Evolutionary conservation across 164 flowering plant species (phyloP), one percentile per base, ranked within the genome.

Genomic region (Saururus chinensis): DNA sequence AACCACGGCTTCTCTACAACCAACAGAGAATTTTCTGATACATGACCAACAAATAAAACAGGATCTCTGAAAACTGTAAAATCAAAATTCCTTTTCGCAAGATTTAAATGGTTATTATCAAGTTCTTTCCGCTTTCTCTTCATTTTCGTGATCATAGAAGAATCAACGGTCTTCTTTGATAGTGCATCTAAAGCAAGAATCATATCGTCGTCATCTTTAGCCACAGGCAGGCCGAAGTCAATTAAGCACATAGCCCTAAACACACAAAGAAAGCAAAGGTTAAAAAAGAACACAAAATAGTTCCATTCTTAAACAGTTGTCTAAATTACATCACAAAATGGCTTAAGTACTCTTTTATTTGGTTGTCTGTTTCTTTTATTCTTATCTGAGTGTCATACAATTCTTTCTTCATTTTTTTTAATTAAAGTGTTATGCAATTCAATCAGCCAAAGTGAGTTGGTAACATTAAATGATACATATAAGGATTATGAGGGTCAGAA

Each of bases 1-100:
- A 79, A 69, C 99, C 99, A 95, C n/a, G 96, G 93, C 73, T 86
- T 95, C 72, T 95, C 90, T 61, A 95, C 68, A 66, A 89, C 76
- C 77, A 91, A 73, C 20, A 83, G 42, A 11, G 88, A 81, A 73
- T 70, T 72, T 64, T 83, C 77, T 1, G 95, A 85, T 65, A 88
- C 78, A 68, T 86, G 83, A 21, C 85, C 88, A 54, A 90, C 75
- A 74, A 82, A 88, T 64, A 85, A 76, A 75, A 85, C 88, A 58
- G 96, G 96, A 67, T 91, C 80, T 60, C 74, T 77, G 67, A 86
- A 89, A 54, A 74, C 57, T 65, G 59, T 60, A 70, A 87, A 71
- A 54, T 84, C 82, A 68, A 90, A 89, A 64, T 88, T 89, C 79
- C 67, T 80, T 68, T 75, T 75, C 55, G 59, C 74, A 48, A 24